phyloP scores from a whole-genome alignment of 345 rosid species.

The sweet orange (Citrus sinensis) region DNA sequence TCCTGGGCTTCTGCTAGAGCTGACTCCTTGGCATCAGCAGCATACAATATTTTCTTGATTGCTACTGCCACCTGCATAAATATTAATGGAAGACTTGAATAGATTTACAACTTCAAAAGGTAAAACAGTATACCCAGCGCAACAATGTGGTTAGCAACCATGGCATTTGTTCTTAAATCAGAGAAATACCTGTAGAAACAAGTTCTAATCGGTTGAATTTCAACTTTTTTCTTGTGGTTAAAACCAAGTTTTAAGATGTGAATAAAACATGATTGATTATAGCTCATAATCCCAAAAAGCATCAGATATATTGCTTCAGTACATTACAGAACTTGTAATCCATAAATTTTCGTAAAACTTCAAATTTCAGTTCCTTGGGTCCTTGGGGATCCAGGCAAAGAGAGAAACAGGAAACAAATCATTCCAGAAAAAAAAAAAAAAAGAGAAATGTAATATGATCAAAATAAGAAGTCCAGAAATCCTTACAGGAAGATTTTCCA shows the following conservation, averaged over 20 bases:
- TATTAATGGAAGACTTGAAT: background rate
- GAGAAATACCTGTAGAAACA: background rate
- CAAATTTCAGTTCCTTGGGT: background rate
- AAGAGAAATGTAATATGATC: background rate
- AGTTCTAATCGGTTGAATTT: background rate
- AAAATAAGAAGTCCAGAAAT: constrained; percentile 1
- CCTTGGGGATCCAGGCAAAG: background rate
- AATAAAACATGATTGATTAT: background rate
- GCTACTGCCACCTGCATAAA: constrained; percentile 67
- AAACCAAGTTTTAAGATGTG: background rate
- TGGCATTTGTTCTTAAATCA: background rate
- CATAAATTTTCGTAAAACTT: background rate
- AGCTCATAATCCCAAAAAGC: background rate
- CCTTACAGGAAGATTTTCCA: constrained; percentile 69
- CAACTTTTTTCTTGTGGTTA: background rate
- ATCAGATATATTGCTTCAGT: background rate
- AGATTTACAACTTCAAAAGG: background rate
- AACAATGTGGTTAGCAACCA: background rate
- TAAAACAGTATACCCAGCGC: background rate
- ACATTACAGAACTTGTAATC: background rate
- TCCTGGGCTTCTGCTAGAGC: constrained; percentile 85
- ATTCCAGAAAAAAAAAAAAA: background rate
- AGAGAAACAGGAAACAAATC: background rate
- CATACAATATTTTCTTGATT: constrained; percentile 80
- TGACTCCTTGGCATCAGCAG: constrained; percentile 76